Evolutionary conservation across 2,329 filamentous ascomycete species (phyloP).

Genomic region (Teratosphaeria destructans): DNA sequence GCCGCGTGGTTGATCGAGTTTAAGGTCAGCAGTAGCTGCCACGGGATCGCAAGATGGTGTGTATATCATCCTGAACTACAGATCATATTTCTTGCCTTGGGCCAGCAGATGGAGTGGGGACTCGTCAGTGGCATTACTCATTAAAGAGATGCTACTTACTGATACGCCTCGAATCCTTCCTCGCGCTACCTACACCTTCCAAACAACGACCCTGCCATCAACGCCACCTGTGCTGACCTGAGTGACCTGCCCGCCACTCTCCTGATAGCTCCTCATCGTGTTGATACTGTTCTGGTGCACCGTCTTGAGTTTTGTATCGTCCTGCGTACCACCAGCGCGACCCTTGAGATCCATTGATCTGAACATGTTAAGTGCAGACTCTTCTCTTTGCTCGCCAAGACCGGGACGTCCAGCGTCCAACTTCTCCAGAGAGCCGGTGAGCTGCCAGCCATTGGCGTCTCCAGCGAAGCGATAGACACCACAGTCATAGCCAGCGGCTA

Average conservation of each 20-base stretch:
- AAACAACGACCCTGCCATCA: constrained; percentile 39
- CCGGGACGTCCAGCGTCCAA: constrained; percentile 26
- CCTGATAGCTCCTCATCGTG: constrained; percentile 68
- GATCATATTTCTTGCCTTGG: neutral
- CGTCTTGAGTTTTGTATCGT: constrained; percentile 90
- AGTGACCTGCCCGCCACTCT: constrained; percentile 44
- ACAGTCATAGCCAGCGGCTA: constrained; percentile 81
- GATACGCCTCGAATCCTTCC: neutral
- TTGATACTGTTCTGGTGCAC: constrained; percentile 94
- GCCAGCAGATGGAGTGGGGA: neutral
- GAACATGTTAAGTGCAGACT: constrained; percentile 96
- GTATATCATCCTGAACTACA: neutral
- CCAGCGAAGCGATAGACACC: constrained; percentile 87
- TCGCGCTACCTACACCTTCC: constrained; percentile 27
- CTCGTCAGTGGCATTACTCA: neutral
- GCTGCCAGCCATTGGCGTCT: constrained; percentile 65
- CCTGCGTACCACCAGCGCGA: constrained; percentile 53
- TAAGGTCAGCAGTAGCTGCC: neutral
- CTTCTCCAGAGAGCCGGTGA: constrained; percentile 71
- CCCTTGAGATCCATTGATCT: constrained; percentile 97
- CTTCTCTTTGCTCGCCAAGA: constrained; percentile 56
- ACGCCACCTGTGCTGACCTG: constrained; percentile 64
- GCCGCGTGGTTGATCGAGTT: neutral
- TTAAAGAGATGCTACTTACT: neutral
- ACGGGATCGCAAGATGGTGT: neutral